phyloP scores from a whole-genome alignment of 169 alveolate species.

The Cystoisospora suis region DNA sequence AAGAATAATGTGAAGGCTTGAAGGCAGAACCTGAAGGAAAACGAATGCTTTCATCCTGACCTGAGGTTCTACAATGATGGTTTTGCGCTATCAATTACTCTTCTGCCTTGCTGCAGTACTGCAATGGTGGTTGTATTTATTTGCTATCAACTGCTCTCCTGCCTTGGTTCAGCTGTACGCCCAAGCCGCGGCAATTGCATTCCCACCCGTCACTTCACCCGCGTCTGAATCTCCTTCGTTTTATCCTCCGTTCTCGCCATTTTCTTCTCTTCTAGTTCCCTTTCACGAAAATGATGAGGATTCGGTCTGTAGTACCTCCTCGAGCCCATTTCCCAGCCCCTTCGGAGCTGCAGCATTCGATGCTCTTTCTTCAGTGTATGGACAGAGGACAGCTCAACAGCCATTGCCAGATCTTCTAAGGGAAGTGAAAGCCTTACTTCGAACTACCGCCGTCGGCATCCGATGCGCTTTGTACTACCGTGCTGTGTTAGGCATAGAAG shows the following conservation, averaged over 20 bases:
- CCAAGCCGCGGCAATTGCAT: neutral
- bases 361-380: too few species aligned
- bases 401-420: neutral
- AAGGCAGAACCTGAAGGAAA: too few species aligned
- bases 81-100: too few species aligned
- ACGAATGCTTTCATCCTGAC: too few species aligned
- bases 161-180: neutral
- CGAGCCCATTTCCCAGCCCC: too few species aligned
- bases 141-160: too few species aligned
- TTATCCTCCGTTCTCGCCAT: neutral
- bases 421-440: constrained; percentile 30
- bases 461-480: constrained; percentile 44
- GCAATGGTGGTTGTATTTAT: too few species aligned
- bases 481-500: constrained; percentile 28
- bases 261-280: constrained; percentile 15
- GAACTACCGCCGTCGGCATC: constrained; percentile 53
- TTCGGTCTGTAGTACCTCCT: too few species aligned
- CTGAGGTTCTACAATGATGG: too few species aligned
- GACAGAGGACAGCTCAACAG: neutral
- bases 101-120: too few species aligned
- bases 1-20: too few species aligned
- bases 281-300: neutral
- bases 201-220: neutral
- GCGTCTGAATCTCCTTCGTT: neutral
- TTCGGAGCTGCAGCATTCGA: too few species aligned